Evolutionary conservation across 2,329 filamentous ascomycete species (phyloP), one percentile per base, ranked within the genome.

Genomic region (Tolypocladium amazonense): DNA sequence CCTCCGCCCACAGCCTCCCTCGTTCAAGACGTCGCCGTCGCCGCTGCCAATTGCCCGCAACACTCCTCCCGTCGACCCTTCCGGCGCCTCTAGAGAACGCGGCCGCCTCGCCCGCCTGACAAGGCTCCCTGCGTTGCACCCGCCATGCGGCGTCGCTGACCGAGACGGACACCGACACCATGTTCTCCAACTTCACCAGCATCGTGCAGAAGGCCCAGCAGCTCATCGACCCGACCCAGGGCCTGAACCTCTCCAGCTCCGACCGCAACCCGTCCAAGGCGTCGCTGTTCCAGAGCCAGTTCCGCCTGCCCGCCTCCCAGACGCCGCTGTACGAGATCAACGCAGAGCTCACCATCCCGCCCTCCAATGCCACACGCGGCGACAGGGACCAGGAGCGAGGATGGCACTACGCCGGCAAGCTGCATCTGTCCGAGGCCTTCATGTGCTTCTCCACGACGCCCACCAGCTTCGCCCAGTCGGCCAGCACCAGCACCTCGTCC

Each of bases 371-470:
- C 66, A 86, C 82, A 62, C 84, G 87, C 56, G 87, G 88, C 62
- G 89, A 90, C 66, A 87, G 87, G 73, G 83, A 87, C 64, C 83
- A 84, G 59, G 86, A 87, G 61, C 81, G 84, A 66, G 90, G 91
- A 66, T 96, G 89, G 75, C 89, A 92, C 71, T 97, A 99, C 77
- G 87, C 88, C 30, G 94, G 94, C 57, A 92, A 92, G 74, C 83
- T 99, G 58, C 93, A 99, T 72, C 79, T 99, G 64, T 97, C 92
- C 73, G 93, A 99, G 76, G 85, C 89, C 67, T 99, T 89, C 75
- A 86, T 99, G 67, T 97, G 92, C 80, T 99, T 99, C 79, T 97
- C 92, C 0, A 97, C 94, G 9, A 90, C 94, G 58, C 87, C 90
- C 20, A 89, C 91, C 12, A 95, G 91, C 76, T 97, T 97, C 74